phyloP scores from a whole-genome alignment of 2,329 filamentous ascomycete genomes.

The Aspergillus jensenii region DNA sequence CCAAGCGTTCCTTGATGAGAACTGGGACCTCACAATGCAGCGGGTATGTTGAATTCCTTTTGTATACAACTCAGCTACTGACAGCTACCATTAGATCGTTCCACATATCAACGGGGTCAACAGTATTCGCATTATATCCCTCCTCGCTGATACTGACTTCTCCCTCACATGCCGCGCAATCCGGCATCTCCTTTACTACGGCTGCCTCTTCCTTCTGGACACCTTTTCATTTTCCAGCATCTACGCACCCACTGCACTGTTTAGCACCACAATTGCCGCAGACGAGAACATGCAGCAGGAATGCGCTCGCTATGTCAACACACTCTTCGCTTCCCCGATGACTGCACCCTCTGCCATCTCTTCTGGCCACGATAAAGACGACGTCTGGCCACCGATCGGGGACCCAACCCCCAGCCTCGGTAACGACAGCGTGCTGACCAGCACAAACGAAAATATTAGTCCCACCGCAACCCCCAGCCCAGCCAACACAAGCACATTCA shows the following conservation, averaged over 20 bases:
- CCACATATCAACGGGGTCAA: conserved; percentile 87
- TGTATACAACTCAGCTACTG: not conserved
- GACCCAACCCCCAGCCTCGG: conserved; percentile 20
- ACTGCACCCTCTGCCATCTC: conserved; percentile 20
- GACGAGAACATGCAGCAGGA: conserved; percentile 81
- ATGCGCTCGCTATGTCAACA: conserved; percentile 79
- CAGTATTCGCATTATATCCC: conserved; percentile 82
- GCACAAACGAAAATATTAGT: conserved; percentile 13
- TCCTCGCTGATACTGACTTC: conserved; percentile 80
- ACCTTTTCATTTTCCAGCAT: conserved; percentile 93
- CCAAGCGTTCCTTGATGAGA: conserved; percentile 53
- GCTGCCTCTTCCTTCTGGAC: conserved; percentile 84
- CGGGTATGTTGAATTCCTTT: conserved; percentile 32
- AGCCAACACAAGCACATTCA: conserved; percentile 14
- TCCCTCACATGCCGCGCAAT: conserved; percentile 83
- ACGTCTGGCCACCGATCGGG: conserved; percentile 46
- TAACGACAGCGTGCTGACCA: conserved; percentile 15
- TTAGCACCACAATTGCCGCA: conserved; percentile 71
- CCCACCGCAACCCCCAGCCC: conserved; percentile 10
- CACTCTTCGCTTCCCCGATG: conserved; percentile 40
- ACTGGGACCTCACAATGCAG: conserved; percentile 56
- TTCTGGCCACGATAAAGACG: conserved; percentile 29
- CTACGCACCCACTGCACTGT: conserved; percentile 78
- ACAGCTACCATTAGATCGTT: conserved; percentile 58
- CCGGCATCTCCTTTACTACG: conserved; percentile 88